phyloP scores from a whole-genome alignment of 768 basidiomycete species.

The Boletus vinaceobasis region DNA sequence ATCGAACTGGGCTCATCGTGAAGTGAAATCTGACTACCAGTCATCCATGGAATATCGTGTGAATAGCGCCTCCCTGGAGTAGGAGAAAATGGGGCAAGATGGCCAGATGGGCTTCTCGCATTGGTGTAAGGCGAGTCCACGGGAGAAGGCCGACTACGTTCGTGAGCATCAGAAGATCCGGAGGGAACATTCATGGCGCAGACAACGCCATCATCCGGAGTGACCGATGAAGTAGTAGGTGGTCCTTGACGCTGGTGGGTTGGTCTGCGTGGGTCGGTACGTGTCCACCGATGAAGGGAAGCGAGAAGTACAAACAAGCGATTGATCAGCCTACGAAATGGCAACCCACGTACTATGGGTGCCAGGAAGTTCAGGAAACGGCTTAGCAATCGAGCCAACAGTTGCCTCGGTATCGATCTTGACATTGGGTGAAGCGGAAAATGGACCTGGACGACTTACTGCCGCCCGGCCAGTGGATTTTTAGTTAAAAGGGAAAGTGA shows the following conservation, averaged over 20 bases:
- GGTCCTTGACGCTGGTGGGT: neutral
- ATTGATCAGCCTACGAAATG: neutral
- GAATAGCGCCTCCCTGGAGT: constrained; percentile 11
- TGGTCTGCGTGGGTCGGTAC: neutral
- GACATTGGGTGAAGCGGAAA: neutral
- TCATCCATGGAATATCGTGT: constrained; percentile 1
- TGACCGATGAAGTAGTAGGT: neutral
- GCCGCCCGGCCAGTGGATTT: neutral
- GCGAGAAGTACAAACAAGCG: constrained; percentile 1
- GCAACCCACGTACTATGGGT: neutral
- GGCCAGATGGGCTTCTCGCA: constrained; percentile 18
- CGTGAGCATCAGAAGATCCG: neutral
- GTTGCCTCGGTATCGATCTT: neutral
- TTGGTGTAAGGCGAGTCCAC: constrained; percentile 11
- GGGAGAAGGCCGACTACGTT: constrained; percentile 5
- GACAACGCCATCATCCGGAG: neutral
- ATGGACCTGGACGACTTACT: neutral
- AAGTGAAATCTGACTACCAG: constrained; percentile 12
- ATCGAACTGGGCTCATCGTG: constrained; percentile 14
- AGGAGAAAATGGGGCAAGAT: constrained; percentile 17
- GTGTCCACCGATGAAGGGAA: constrained; percentile 2
- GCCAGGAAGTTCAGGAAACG: constrained; percentile 2
- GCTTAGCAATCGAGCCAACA: neutral
- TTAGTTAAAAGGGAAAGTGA: neutral
- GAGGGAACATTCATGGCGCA: constrained; percentile 18